These are phyloP conservation scores for Cyclotella kingstonii DNA, from an alignment of 108 stramenopile species.

Conservation along the genomic window DNA sequence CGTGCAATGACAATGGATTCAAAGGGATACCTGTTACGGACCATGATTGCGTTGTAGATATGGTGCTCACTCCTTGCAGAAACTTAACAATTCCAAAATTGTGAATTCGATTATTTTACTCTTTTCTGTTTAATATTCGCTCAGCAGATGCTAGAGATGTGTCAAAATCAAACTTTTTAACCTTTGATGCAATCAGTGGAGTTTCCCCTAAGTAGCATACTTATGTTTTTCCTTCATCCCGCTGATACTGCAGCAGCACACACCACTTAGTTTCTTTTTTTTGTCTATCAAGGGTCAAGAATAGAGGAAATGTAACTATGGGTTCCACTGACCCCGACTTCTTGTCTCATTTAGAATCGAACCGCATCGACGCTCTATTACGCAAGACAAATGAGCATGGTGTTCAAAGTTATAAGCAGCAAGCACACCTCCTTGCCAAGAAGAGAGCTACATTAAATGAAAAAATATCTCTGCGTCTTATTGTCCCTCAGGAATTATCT, in stretches of 20 bases:
- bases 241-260: too few relatives aligned
- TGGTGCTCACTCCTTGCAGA: slow-evolving; percentile 48
- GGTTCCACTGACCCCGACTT: neutral
- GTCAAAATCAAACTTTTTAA: too few relatives aligned
- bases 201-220: too few relatives aligned
- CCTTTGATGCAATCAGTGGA: too few relatives aligned
- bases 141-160: too few relatives aligned
- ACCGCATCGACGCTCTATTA: neutral
- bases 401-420: neutral
- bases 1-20: slow-evolving; percentile 8
- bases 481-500: neutral
- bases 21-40: slow-evolving; percentile 43
- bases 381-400: neutral
- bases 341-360: neutral
- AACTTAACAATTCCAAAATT: slow-evolving; percentile 8
- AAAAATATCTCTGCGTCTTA: slow-evolving; percentile 10
- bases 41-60: slow-evolving; percentile 74
- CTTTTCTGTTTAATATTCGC: too few relatives aligned
- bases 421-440: slow-evolving; percentile 4
- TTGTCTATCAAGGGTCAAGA: too few relatives aligned
- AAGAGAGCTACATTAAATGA: slow-evolving; percentile 15
- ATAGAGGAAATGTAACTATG: too few relatives aligned
- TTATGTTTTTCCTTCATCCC: too few relatives aligned
- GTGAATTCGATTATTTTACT: neutral
- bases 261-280: too few relatives aligned